These are phyloP conservation scores for Cladorrhinum samala DNA, from an alignment of 495 filamentous ascomycete species.

Conservation along the genomic window DNA sequence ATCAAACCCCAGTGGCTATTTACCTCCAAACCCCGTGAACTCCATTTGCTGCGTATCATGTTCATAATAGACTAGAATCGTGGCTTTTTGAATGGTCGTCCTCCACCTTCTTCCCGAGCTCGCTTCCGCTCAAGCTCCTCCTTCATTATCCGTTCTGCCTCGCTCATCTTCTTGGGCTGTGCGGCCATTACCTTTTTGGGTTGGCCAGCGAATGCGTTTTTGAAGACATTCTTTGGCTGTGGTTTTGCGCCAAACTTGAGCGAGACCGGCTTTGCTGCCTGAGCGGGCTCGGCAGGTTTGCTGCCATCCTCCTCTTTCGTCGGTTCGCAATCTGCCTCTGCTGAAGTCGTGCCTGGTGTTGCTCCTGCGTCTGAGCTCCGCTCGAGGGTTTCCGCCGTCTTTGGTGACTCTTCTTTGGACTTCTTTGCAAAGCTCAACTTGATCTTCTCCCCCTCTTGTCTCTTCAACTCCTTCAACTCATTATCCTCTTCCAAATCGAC, in stretches of 20 bases:
- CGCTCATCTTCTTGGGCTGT: slow-evolving; percentile 71
- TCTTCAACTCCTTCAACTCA: slow-evolving; percentile 50
- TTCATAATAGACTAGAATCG: slow-evolving; percentile 20
- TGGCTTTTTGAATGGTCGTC: slow-evolving; percentile 34
- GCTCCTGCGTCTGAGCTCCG: slow-evolving; percentile 2
- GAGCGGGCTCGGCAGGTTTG: slow-evolving; percentile 4
- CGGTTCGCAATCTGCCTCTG: slow-evolving; percentile 2
- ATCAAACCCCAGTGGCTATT: too few species aligned
- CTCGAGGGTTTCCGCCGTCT: neutral
- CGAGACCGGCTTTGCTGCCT: slow-evolving; percentile 33
- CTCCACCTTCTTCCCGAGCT: slow-evolving; percentile 36
- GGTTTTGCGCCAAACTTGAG: slow-evolving; percentile 54
- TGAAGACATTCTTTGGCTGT: slow-evolving; percentile 81
- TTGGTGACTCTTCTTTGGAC: neutral
- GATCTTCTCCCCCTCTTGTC: slow-evolving; percentile 77
- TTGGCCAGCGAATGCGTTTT: slow-evolving; percentile 53
- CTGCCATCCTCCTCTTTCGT: slow-evolving; percentile 15
- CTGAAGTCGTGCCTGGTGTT: neutral
- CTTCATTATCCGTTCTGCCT: slow-evolving; percentile 88
- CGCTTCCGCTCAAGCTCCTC: slow-evolving; percentile 73
- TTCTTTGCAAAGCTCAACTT: slow-evolving; percentile 60
- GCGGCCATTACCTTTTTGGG: slow-evolving; percentile 56
- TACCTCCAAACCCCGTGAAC: too few species aligned
- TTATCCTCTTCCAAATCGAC: slow-evolving; percentile 38
- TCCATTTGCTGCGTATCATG: neutral